Evolutionary conservation across 306 rosid genomes (phyloP).

Genomic region (Sechiopsis laciniata): DNA sequence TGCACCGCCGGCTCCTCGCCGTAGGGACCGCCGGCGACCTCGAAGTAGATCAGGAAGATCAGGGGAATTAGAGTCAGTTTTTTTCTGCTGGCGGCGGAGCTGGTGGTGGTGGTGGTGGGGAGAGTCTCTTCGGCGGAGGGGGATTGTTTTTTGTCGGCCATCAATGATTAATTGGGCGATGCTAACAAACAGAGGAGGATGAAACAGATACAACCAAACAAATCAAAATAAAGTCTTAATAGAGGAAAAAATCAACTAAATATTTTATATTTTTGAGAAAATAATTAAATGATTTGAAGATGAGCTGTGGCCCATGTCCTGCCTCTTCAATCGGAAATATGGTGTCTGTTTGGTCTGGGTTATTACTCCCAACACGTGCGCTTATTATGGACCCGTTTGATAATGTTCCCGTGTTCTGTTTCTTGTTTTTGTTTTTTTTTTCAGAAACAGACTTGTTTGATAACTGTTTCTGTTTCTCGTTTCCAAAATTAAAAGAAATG

Average conservation of each 20-base stretch:
- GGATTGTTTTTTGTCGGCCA: neutral
- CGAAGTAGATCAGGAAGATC: slow-evolving; percentile 20
- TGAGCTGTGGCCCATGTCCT: neutral
- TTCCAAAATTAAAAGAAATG: no score
- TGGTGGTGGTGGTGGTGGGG: neutral
- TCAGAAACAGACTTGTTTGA: no score
- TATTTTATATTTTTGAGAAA: neutral
- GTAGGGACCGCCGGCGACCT: slow-evolving; percentile 22
- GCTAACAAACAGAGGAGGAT: neutral
- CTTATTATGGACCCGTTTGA: no score
- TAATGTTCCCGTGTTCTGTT: no score
- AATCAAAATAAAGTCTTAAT: neutral
- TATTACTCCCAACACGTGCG: no score
- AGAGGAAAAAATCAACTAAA: neutral
- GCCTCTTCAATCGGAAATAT: neutral
- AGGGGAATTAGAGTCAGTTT: slow-evolving; percentile 17
- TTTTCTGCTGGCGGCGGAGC: neutral
- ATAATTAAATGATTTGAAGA: neutral
- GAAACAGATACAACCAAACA: neutral
- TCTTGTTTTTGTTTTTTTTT: no score
- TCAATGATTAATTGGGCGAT: neutral
- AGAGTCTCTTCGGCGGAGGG: neutral
- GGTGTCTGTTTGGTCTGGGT: neutral
- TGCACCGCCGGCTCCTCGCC: slow-evolving; percentile 19
- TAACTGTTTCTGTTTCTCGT: no score